These are phyloP conservation scores for Ophiostoma quercus DNA, from an alignment of 2,329 filamentous ascomycete genomes.

Conservation along the genomic window DNA sequence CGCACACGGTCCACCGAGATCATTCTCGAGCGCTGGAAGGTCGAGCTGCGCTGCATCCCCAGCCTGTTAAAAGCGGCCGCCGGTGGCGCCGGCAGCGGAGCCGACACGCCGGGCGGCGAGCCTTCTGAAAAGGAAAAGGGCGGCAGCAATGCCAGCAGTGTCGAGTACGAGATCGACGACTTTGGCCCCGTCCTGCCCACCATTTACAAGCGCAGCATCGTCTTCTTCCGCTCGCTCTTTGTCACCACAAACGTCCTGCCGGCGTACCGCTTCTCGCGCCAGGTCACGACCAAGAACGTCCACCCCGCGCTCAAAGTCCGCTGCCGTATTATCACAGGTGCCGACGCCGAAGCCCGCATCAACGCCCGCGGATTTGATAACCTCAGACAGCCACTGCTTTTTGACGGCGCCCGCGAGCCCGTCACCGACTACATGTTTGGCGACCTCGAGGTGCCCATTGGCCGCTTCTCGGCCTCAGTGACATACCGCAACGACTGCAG, in stretches of 20 bases:
- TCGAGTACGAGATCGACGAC: slow-evolving; percentile 45
- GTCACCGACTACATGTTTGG: slow-evolving; percentile 76
- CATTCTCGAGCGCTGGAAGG: slow-evolving; percentile 82
- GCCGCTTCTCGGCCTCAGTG: slow-evolving; percentile 74
- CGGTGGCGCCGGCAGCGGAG: slow-evolving; percentile 8
- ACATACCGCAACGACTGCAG: slow-evolving; percentile 83
- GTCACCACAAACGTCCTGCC: slow-evolving; percentile 77
- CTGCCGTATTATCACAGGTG: slow-evolving; percentile 69
- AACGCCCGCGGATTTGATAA: slow-evolving; percentile 58
- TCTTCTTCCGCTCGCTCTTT: slow-evolving; percentile 86
- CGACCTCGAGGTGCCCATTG: slow-evolving; percentile 78
- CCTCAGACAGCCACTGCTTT: slow-evolving; percentile 63
- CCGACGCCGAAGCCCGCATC: slow-evolving; percentile 35
- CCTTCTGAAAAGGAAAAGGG: not conserved
- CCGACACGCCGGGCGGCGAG: not conserved
- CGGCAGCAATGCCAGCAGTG: slow-evolving; percentile 9
- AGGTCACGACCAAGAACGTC: slow-evolving; percentile 66
- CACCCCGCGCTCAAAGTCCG: slow-evolving; percentile 64
- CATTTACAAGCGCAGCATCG: slow-evolving; percentile 94
- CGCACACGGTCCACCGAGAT: slow-evolving; percentile 54
- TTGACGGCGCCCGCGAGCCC: slow-evolving; percentile 52
- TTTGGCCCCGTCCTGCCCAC: slow-evolving; percentile 67
- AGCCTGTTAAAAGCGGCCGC: slow-evolving; percentile 21
- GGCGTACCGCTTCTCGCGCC: slow-evolving; percentile 74
- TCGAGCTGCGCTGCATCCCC: slow-evolving; percentile 66